Base-by-base conservation (phyloP, 1,284 basidiomycete species). In the Irpex rosettiformis region DNA sequence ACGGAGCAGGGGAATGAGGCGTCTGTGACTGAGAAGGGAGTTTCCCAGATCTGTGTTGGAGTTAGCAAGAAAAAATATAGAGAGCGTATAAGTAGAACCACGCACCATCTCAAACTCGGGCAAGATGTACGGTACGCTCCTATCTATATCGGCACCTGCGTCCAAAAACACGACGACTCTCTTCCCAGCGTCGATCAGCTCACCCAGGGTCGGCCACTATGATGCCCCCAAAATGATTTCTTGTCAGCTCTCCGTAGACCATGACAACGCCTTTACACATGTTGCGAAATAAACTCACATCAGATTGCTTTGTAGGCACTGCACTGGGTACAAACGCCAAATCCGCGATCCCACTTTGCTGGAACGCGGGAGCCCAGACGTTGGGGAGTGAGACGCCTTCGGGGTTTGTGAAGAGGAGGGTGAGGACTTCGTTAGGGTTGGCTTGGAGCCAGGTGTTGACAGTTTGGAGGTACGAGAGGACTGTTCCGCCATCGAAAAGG, bases 381-480 rank as follows among this genome's bases (percentile, higher is more conserved):
- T 76, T 72, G 1, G 75, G 65, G 3, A 85, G 72, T 1, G 80
- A 78, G 33, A 81, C 70, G 22, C 79, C 78, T 61, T 91, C 88
- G 3, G 80, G 81, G 71, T 91, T 91, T 52, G 88, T 88, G 66
- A 91, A 84, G 47, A 91, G 72, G 59, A 91, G 70, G 0, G 88
- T 88, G 59, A 91, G 66, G 61, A 91, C 86, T 71, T 93, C 90
- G 66, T 84, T 86, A 0, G 89, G 86, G 71, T 93, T 90, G 2
- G 77, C 71, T 59, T 83, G 79, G 40, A 91, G 73, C 79, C 83
- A 94, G 2, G 77, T 59, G 58, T 67, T 52, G 42, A 69, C 66
- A 16, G 60, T 66, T 21, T 61, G 62, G 45, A 68, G 66, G 59
- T 69, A 70, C 58, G 65, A 65, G 54, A 68, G 70, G 10, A 93